phyloP scores from a whole-genome alignment of 441 rosid species.

The Gossypium lobatum region DNA sequence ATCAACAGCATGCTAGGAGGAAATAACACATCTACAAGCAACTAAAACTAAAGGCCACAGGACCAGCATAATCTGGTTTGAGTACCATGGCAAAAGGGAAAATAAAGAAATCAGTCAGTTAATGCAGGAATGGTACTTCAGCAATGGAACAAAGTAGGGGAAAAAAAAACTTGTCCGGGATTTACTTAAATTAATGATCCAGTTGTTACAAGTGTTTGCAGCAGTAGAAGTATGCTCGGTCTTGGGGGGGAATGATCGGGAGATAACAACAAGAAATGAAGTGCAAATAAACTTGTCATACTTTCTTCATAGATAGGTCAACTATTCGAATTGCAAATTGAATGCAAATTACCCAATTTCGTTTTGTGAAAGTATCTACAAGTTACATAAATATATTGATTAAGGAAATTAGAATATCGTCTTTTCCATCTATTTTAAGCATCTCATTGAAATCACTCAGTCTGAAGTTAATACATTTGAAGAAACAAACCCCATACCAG shows the following conservation, averaged over 20 bases:
- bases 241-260: background rate
- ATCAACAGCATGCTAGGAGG: background rate
- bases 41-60: background rate
- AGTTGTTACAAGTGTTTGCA: background rate
- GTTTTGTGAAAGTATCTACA: constrained; percentile 9
- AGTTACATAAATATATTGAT: background rate
- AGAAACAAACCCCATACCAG: constrained; percentile 46
- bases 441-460: background rate
- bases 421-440: constrained; percentile 3
- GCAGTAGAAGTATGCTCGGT: background rate
- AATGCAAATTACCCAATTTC: background rate
- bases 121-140: background rate
- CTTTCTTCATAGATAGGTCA: background rate
- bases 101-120: background rate
- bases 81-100: background rate
- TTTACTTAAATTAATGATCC: background rate
- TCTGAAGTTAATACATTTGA: constrained; percentile 10
- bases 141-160: background rate
- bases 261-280: background rate
- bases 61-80: background rate
- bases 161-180: background rate
- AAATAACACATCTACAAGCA: background rate
- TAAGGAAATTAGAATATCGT: background rate
- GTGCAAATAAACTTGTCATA: background rate
- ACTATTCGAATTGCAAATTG: background rate